Evolutionary conservation across 495 filamentous ascomycete species (phyloP), one percentile per base, ranked within the genome.

Genomic region (Oidiodendron maius): DNA sequence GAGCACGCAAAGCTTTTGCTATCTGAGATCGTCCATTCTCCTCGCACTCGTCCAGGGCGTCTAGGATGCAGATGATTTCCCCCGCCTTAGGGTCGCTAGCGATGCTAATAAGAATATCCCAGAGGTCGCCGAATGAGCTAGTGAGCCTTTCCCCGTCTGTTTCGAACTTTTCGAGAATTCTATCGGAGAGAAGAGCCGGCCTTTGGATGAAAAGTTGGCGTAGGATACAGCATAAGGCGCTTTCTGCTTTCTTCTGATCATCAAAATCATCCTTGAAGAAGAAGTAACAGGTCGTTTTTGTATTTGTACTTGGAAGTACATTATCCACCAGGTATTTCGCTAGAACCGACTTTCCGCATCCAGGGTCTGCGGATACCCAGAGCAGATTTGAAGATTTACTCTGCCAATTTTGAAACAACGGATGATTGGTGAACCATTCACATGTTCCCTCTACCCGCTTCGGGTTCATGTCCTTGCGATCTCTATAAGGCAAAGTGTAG

Each of bases 241-340:
- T 63, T 11, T 47, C 39, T 8, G 57, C 37, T 8, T 42, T 71
- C 37, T 51, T 73, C 40, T 76, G 71, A 15, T 73, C 63, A 9
- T 59, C 56, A 26, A 64, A 64, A 48, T 70, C 69, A 30, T 78
- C 74, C 44, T 79, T 78, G 62, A 82, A 80, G 57, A 80, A 80
- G 59, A 80, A 81, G 53, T 77, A 79, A 46, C 73, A 76, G 1
- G 51, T 61, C 0, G 63, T 63, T 38, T 51, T 46, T 2, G 44
- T 32, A 17, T 48, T 26, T 1, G 53, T 60, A 15, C 24, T 56
- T 17, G 44, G 53, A 5, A 69, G 39, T 1, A 60, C 51, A 4
- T 61, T 22, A 46, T 80, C 70, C 1, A 74, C 47, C 2, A 80
- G 53, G 21, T 65, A 62, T 40, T 61, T 73, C 8, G 71, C 57